Evolutionary conservation across 257 asterid genomes (phyloP).

Genomic region (Penstemon newberryi): DNA sequence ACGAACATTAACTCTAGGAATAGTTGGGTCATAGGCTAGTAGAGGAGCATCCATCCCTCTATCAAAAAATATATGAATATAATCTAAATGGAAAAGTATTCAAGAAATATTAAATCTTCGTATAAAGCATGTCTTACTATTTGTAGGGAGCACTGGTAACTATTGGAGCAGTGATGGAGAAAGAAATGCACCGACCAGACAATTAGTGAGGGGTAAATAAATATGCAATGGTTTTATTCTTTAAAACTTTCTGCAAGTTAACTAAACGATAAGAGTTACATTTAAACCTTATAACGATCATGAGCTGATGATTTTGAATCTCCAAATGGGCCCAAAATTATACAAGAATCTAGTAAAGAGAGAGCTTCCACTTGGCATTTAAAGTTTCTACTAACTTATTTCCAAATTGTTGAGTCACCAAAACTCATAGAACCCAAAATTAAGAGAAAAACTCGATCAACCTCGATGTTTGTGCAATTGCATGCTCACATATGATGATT

Average conservation of each 20-base stretch:
- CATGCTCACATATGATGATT: background rate
- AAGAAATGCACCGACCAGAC: background rate
- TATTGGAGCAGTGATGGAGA: conserved; percentile 15
- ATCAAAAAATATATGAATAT: background rate
- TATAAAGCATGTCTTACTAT: conserved; percentile 9
- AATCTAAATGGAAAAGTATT: background rate
- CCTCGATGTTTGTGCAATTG: background rate
- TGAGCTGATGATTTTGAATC: background rate
- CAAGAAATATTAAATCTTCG: conserved; percentile 5
- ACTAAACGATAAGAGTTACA: conserved; percentile 18
- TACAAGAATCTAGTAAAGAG: background rate
- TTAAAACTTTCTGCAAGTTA: background rate
- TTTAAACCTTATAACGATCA: conserved; percentile 12
- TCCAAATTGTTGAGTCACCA: too few species aligned
- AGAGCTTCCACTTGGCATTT: conserved; percentile 7
- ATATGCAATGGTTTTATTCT: background rate
- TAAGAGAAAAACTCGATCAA: background rate
- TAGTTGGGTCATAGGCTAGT: conserved; percentile 17
- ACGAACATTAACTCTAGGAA: background rate
- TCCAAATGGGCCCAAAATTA: conserved; percentile 10
- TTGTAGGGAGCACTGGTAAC: conserved; percentile 7
- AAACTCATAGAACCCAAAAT: background rate
- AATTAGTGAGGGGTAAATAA: background rate
- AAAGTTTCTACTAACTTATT: conserved; percentile 5
- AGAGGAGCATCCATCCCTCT: conserved; percentile 4